Evolutionary conservation across 1,139 yeast genomes (phyloP).

Genomic region (Candida tetrigidarum): DNA sequence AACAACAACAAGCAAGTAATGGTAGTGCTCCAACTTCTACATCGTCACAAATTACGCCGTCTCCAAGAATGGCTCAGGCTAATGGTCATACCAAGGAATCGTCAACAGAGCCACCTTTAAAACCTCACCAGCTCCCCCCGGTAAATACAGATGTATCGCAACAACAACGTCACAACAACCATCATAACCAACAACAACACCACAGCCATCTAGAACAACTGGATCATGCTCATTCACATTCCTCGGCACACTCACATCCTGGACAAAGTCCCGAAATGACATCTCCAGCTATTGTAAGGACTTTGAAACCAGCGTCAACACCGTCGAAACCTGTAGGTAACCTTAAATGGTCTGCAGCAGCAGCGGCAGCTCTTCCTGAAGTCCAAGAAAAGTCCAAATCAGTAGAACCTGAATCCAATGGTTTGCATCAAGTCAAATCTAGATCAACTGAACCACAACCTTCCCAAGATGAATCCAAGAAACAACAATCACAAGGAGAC

Average conservation of each 20-base stretch:
- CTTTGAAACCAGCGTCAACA: slow-evolving; percentile 68
- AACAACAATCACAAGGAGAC: slow-evolving; percentile 5
- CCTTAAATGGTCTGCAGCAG: slow-evolving; percentile 73
- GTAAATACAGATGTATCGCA: slow-evolving; percentile 1
- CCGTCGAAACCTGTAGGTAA: slow-evolving; percentile 69
- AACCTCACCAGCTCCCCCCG: slow-evolving; percentile 1
- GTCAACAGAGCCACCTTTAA: not conserved
- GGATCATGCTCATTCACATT: not conserved
- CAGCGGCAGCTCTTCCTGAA: slow-evolving; percentile 38
- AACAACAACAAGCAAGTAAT: slow-evolving; percentile 2
- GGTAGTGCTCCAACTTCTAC: slow-evolving; percentile 6
- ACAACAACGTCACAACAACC: slow-evolving; percentile 2
- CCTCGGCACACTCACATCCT: slow-evolving; percentile 7
- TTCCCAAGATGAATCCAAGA: slow-evolving; percentile 1
- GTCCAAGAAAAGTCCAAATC: slow-evolving; percentile 9
- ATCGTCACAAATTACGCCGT: slow-evolving; percentile 6
- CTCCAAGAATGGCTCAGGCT: slow-evolving; percentile 5
- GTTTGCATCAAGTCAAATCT: slow-evolving; percentile 9
- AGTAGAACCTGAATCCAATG: slow-evolving; percentile 10
- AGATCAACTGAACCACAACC: slow-evolving; percentile 6
- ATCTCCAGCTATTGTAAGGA: slow-evolving; percentile 43
- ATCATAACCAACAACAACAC: not conserved
- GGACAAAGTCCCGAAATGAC: slow-evolving; percentile 27
- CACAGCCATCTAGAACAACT: slow-evolving; percentile 5
- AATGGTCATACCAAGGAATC: slow-evolving; percentile 7